phyloP scores from a whole-genome alignment of 768 basidiomycete species.

The Holtermannia corniformis region DNA sequence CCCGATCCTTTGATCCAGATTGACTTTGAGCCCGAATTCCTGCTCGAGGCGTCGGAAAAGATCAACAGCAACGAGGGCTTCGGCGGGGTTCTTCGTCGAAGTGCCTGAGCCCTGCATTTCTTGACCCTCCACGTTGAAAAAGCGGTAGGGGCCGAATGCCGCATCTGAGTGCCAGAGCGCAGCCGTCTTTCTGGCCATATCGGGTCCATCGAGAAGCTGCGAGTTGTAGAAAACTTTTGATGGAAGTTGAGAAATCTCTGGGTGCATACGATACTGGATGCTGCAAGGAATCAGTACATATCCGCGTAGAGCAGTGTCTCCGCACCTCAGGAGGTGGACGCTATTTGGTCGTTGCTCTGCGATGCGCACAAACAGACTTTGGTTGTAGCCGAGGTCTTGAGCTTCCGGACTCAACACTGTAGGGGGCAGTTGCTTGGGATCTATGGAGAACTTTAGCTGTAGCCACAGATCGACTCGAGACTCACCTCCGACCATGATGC shows the following conservation, averaged over 20 bases:
- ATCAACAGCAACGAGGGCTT: slow-evolving; percentile 64
- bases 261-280: slow-evolving; percentile 99
- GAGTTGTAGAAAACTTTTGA: slow-evolving; percentile 79
- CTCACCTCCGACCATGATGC: slow-evolving; percentile 85
- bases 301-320: neutral
- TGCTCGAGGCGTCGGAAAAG: slow-evolving; percentile 62
- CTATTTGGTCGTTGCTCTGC: slow-evolving; percentile 69
- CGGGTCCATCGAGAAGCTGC: slow-evolving; percentile 71
- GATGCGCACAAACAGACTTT: slow-evolving; percentile 78
- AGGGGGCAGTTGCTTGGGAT: slow-evolving; percentile 73
- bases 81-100: slow-evolving; percentile 65
- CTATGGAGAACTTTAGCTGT: slow-evolving; percentile 19
- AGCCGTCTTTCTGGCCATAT: slow-evolving; percentile 70
- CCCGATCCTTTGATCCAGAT: slow-evolving; percentile 53
- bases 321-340: slow-evolving; percentile 80
- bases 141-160: slow-evolving; percentile 76
- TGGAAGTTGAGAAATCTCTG: slow-evolving; percentile 81
- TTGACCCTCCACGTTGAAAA: slow-evolving; percentile 69
- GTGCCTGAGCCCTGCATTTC: slow-evolving; percentile 57
- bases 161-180: slow-evolving; percentile 75
- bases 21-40: slow-evolving; percentile 48
- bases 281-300: slow-evolving; percentile 46
- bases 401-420: slow-evolving; percentile 66
- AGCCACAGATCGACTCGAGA: slow-evolving; percentile 8
- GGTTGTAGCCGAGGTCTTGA: slow-evolving; percentile 63